Evolutionary conservation across 768 basidiomycete genomes (phyloP), one percentile per base, ranked within the genome.

Genomic region (Tulasnella calospora): DNA sequence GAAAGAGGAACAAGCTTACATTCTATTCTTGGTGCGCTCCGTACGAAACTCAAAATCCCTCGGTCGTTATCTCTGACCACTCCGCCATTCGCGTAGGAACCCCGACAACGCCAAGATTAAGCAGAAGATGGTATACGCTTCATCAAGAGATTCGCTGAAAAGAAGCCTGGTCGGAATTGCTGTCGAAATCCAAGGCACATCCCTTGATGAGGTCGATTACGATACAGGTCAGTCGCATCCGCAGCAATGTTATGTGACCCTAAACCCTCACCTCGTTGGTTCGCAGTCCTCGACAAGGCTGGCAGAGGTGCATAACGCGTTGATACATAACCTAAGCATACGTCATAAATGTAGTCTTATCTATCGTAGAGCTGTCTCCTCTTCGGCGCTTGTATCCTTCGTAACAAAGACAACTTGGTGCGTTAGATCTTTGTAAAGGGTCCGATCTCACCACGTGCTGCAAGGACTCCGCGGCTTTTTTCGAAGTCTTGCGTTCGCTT

Each of bases 81-180:
- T 51, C 38, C 8, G 33, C 10, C 61, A 67, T 33, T 5, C 76
- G n/a, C 27, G 67, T 82, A 98, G 97, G 97, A 88, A 91, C 27
- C 96, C 97, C 80, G 95, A 96, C 82, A 85, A 84, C 61, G 91
- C 95, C 57, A 93, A 89, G 86, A 88, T 96, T 85, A 95, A 93
- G 86, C 87, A 90, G 83, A 98, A 96, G 91, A 98, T 98, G 96
- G 82, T 98, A 81, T 92, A 89, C 85, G 92, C 97, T 3, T 91
- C 94, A 23, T 98, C 96, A 75, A 92, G 90, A 83, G 93, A 95
- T 36, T 91, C 91, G 6, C 85, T 99, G 80, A 89, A 89, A 82
- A 89, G 88, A 76, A 83, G 88, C 41, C 88, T 99, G 38, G 89
- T 89, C 35, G 97, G 96, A 76, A 88, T 98, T 81, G 87, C 89